A percentile compares a stretch with the other conserved stretches of the same genome.
Conservation (phyloP, 2,329 filamentous ascomycete genomes). For the Aspergillus spinulosporus region DNA sequence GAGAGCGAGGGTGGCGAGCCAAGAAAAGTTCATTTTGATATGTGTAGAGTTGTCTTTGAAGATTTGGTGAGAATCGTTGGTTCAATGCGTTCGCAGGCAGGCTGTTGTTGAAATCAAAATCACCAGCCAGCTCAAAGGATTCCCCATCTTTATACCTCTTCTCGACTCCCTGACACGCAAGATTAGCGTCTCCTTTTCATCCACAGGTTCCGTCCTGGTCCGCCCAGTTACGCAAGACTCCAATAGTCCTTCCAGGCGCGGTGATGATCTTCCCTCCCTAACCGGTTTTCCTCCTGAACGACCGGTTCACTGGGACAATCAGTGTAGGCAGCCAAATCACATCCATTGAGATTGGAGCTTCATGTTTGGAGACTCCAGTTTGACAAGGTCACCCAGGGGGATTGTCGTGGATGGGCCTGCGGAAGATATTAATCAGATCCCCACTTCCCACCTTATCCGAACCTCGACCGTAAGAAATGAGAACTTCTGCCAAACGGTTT, state of each 20-base stretch:
- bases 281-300: neutral
- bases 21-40: constrained; percentile 10
- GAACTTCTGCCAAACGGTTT: neutral
- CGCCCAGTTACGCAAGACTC: neutral
- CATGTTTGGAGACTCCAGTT: neutral
- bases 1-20: constrained; percentile 10
- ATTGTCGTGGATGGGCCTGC: neutral
- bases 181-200: neutral
- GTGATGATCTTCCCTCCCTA: neutral
- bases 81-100: neutral
- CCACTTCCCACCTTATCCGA: neutral
- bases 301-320: constrained; percentile 2
- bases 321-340: neutral
- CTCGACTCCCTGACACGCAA: neutral
- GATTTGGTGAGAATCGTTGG: neutral
- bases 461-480: neutral
- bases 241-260: neutral
- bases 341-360: neutral
- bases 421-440: neutral
- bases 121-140: neutral
- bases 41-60: constrained; percentile 1
- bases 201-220: neutral
- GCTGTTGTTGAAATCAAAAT: neutral
- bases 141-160: constrained; percentile 3
- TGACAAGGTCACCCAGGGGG: neutral